Evolutionary conservation across 306 rosid genomes (phyloP).

Genomic region (Amphicarpaea edgeworthii): DNA sequence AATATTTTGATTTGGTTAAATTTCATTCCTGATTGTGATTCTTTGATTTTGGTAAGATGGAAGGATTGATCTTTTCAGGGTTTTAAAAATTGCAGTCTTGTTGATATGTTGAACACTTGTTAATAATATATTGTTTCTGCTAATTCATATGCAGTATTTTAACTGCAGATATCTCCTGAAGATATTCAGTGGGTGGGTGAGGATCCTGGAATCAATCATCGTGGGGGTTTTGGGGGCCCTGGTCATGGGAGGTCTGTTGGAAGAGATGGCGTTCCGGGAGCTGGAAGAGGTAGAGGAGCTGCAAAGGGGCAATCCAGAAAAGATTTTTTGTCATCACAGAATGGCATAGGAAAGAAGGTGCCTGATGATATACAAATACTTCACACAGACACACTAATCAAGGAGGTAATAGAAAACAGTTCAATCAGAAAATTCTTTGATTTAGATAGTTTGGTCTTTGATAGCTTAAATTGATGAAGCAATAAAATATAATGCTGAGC

Average conservation of each 20-base stretch:
- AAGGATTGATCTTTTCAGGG: slow-evolving; percentile 20
- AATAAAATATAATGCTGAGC: not conserved
- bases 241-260: slow-evolving; percentile 75
- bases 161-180: slow-evolving; percentile 79
- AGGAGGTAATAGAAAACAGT: slow-evolving; percentile 67
- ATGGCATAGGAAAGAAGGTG: slow-evolving; percentile 82
- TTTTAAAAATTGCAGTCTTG: slow-evolving; percentile 25
- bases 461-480: not conserved
- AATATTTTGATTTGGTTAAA: slow-evolving; percentile 2
- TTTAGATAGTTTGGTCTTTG: slow-evolving; percentile 16
- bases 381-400: slow-evolving; percentile 82
- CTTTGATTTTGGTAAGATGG: slow-evolving; percentile 34
- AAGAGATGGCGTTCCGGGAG: slow-evolving; percentile 65
- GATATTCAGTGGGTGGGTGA: slow-evolving; percentile 96
- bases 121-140: slow-evolving; percentile 44
- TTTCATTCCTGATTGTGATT: slow-evolving; percentile 27
- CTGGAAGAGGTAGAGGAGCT: slow-evolving; percentile 91
- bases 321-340: slow-evolving; percentile 76
- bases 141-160: slow-evolving; percentile 54
- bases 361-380: slow-evolving; percentile 84
- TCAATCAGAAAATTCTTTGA: slow-evolving; percentile 5
- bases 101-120: slow-evolving; percentile 35
- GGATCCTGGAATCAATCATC: slow-evolving; percentile 84
- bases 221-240: slow-evolving; percentile 69
- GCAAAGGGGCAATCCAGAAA: slow-evolving; percentile 76